Evolutionary conservation across 768 basidiomycete genomes (phyloP).

Genomic region (Tricholomella constricta): DNA sequence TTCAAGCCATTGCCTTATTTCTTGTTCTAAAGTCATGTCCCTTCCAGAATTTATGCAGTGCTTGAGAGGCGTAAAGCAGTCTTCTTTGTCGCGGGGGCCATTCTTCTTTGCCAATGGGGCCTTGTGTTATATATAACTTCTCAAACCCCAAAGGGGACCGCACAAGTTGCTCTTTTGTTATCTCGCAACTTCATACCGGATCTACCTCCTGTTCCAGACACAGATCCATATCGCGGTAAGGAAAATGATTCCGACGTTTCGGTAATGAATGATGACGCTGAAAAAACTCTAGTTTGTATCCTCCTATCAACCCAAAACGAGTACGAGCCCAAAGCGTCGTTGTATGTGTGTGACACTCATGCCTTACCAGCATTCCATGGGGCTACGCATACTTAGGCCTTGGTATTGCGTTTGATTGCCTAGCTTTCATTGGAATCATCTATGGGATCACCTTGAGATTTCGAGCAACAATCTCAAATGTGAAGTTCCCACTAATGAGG

Average conservation of each 20-base stretch:
- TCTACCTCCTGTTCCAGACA: background rate
- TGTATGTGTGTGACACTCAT: background rate
- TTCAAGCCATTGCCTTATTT: background rate
- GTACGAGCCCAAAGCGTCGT: background rate
- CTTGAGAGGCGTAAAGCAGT: background rate
- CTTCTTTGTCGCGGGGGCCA: background rate
- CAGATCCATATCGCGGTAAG: background rate
- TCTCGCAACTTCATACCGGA: background rate
- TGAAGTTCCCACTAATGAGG: background rate
- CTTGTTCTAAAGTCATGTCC: background rate
- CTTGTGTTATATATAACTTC: constrained; percentile 7
- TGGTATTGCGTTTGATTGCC: constrained; percentile 20
- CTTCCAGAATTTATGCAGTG: constrained; percentile 3
- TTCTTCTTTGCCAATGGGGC: constrained; percentile 6
- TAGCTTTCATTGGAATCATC: constrained; percentile 17
- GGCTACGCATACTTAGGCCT: constrained; percentile 17
- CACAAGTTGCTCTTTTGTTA: background rate
- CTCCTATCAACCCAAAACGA: background rate
- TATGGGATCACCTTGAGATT: background rate
- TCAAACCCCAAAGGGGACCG: constrained; percentile 1
- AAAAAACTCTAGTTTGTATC: background rate
- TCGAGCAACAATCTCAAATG: background rate
- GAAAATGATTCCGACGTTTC: background rate
- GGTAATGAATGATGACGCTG: background rate
- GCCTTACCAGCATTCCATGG: background rate